Evolutionary conservation across 495 filamentous ascomycete species (phyloP), one percentile per base, ranked within the genome.

Genomic region (Echria macrotheca): DNA sequence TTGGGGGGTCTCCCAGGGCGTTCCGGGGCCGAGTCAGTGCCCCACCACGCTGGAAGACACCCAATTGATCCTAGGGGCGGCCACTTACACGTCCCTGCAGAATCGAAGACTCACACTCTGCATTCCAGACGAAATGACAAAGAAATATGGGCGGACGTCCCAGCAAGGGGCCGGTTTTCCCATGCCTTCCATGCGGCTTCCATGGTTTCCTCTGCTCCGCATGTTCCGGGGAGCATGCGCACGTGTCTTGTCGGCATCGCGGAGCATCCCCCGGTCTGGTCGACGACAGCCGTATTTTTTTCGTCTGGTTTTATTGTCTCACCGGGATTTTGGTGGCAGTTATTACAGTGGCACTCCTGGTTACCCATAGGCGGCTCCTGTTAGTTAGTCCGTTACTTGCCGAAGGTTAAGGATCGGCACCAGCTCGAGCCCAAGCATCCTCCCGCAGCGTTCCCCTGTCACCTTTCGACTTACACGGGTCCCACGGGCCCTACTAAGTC

Each of bases 351-450:
- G n/a, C n/a, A n/a, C n/a, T n/a, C n/a, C n/a, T n/a, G n/a, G n/a
- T n/a, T n/a, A n/a, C n/a, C n/a, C n/a, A n/a, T n/a, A n/a, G n/a
- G n/a, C n/a, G n/a, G n/a, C n/a, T n/a, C n/a, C n/a, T n/a, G n/a
- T n/a, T n/a, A n/a, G n/a, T n/a, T n/a, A n/a, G n/a, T 41, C 38
- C 38, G 24, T 21, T 21, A 41, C 38, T 41, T 41, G 38, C 38
- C 38, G 38, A 25, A 24, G 4, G 19, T 7, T 12, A 41, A 39
- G 10, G 22, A 41, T 41, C 15, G 24, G n/a, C 38, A 41, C 15
- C 35, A 37, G 35, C 35, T n/a, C 8, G 17, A 12, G 28, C 28
- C 6, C 6, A 6, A 31, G 33, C 33, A 37, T 8, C 38, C n/a
- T 41, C 38, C 38, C 38, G 38, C 38, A 12, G 15, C 17, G 19